Evolutionary conservation across 257 asterid genomes (phyloP), one percentile per base, ranked within the genome.

Genomic region (Lavandula angustifolia): DNA sequence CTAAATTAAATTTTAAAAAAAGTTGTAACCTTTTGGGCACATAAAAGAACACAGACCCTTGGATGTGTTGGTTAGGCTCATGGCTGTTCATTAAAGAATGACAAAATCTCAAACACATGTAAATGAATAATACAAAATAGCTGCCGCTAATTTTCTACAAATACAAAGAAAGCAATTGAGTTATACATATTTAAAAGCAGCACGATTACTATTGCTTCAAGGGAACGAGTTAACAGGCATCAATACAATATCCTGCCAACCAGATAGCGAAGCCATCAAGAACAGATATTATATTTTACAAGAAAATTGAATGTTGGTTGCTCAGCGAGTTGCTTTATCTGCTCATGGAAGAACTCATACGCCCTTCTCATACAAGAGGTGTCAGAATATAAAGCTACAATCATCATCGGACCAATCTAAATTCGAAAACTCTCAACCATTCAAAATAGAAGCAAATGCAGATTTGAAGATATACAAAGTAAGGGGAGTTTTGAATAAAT

Each of bases 281-380:
- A 22, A 22, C 27, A 22, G 27, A 22, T 1, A 22, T 22, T 22
- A 22, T 22, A 34, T 31, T 55, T n/a, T n/a, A n/a, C n/a, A 17
- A 7, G 0, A 1, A 58, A 38, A 9, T 0, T 4, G 3, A 2
- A 48, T 8, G 0, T 3, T n/a, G 9, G 17, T 1, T 11, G 78
- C 88, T 84, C 95, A 85, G 96, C 78, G 62, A 22, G 84, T 84
- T 90, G 96, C 96, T 72, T 78, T n/a, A 62, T 80, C 71, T 87
- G 96, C 86, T 87, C 97, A 90, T 29, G 0, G 92, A 83, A 87
- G 82, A 80, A 71, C 13, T 71, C 34, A 12, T 57, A 60, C 75
- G 46, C 86, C 60, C 82, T 73, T 76, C 97, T 90, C 97, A 87
- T 87, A 90, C 90, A 85, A 85, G 95, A 89, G 94, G 95, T 87